Base-by-base conservation (phyloP, 75 land plant genomes). In the Chamaecyparis obtusa region DNA sequence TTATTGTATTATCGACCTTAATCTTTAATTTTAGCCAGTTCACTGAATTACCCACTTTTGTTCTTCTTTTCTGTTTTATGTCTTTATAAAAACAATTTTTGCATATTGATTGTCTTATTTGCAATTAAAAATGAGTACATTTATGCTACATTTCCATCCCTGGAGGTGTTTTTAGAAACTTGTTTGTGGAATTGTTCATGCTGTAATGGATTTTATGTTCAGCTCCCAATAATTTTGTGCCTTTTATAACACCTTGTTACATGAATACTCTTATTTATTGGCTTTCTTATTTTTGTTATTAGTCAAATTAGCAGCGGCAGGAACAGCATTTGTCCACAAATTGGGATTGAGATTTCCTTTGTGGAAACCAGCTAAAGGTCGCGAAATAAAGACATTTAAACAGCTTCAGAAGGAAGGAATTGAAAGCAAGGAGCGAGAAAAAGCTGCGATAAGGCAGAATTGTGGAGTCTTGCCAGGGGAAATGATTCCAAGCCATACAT, bases 381-480 rank as follows among this genome's bases (percentile, higher is more conserved):
- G 88, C 86, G 95, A 95, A 87, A 88, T 90, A 67, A 97, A 97
- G 85, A 93, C 98, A 13, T 95, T 92, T 83, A 89, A 96, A 83
- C 98, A 97, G 91, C 88, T 94, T n/a, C 97, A 96, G 87, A 87
- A 90, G 86, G 99, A 97, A 89, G 97, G 98, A 41, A 88, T 92
- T 43, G 96, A 96, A 87, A 94, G 93, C 89, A 91, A 91, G 89
- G 94, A 92, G 83, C 94, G 96, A 81, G 97, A 97, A 90, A 81
- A 91, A 71, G 97, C 97, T 48, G 99, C 95, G 16, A 85, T 97
- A 35, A 77, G 91, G 88, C 94, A 92, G 64, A 93, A 97, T 90
- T 91, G 83, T 85, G 99, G 99, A 27, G 83, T 91, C 54, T 96
- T 97, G 99, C 99, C 99, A 54, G 99, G 99, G 7, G 92, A 95